These are phyloP conservation scores for Paecilomyces formosus DNA, from an alignment of 2,329 filamentous ascomycete genomes.

Conservation along the genomic window DNA sequence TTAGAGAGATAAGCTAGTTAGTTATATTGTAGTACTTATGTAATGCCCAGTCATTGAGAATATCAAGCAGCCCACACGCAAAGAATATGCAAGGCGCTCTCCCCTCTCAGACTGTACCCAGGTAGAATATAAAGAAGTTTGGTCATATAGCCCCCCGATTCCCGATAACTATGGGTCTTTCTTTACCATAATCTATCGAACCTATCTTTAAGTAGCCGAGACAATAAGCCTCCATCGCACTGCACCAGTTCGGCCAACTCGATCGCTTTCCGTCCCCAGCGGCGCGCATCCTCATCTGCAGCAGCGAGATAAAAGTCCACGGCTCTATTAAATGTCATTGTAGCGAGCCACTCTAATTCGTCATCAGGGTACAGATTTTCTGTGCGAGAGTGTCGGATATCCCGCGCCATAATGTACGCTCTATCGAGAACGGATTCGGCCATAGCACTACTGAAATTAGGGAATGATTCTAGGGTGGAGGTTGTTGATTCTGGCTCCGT, in stretches of 20 bases:
- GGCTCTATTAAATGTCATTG: slow-evolving; percentile 47
- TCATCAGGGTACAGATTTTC: slow-evolving; percentile 38
- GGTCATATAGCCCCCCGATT: not conserved
- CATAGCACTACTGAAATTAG: slow-evolving; percentile 6
- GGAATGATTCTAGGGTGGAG: slow-evolving; percentile 29
- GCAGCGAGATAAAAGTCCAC: slow-evolving; percentile 43
- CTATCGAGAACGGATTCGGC: slow-evolving; percentile 29
- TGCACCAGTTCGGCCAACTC: slow-evolving; percentile 21
- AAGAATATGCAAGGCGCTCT: too few relatives aligned
- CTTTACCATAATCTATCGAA: slow-evolving; percentile 17
- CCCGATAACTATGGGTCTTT: not conserved
- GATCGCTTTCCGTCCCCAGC: slow-evolving; percentile 31
- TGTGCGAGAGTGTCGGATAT: slow-evolving; percentile 25
- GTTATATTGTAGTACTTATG: too few relatives aligned
- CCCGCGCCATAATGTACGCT: slow-evolving; percentile 17
- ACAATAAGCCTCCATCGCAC: slow-evolving; percentile 14
- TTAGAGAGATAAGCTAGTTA: too few relatives aligned
- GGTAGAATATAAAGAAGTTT: not conserved
- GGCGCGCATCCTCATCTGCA: slow-evolving; percentile 21
- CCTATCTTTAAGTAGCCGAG: slow-evolving; percentile 18
- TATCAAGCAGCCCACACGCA: too few relatives aligned
- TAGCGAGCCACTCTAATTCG: slow-evolving; percentile 53
- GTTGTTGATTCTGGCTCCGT: slow-evolving; percentile 25
- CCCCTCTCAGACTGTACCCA: too few relatives aligned
- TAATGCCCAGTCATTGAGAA: too few relatives aligned